Conservation (phyloP, 1,284 basidiomycete genomes). For the Tilletiaria anomala region DNA sequence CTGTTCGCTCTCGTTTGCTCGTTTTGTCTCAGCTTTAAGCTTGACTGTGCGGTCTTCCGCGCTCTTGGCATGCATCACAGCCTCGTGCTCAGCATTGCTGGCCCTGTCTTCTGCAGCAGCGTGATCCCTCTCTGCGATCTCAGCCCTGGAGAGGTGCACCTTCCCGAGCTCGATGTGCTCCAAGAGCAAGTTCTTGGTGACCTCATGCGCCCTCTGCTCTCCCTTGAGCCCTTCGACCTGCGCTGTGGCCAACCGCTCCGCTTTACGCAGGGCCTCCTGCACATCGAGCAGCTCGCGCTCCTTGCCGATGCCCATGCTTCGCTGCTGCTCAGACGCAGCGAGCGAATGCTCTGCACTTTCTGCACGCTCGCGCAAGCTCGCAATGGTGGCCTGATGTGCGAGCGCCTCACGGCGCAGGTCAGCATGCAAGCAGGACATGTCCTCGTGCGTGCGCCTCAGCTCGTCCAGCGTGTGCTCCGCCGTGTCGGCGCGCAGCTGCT, state of each 20-base stretch:
- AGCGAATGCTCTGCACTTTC: no score
- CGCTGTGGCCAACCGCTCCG: background rate
- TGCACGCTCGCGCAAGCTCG: no score
- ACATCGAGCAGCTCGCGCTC: background rate
- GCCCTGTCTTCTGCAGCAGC: background rate
- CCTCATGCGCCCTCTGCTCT: slow-evolving; percentile 1
- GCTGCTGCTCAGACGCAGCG: no score
- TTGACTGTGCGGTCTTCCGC: background rate
- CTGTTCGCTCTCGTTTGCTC: slow-evolving; percentile 5
- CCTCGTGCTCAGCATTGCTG: background rate
- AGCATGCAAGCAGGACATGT: no score
- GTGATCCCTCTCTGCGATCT: background rate
- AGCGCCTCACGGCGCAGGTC: no score
- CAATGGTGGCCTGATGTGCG: no score
- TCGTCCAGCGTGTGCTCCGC: background rate
- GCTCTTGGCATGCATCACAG: background rate
- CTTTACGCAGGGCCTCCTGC: background rate
- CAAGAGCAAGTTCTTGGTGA: background rate
- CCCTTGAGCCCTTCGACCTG: background rate
- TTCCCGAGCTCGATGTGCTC: background rate
- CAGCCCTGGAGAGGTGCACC: background rate
- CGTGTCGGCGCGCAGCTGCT: background rate
- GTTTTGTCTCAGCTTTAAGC: background rate
- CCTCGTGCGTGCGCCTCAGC: background rate
- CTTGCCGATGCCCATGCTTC: no score